Evolutionary conservation across 129 eudicot genomes (phyloP).

Genomic region (Logfia minima): DNA sequence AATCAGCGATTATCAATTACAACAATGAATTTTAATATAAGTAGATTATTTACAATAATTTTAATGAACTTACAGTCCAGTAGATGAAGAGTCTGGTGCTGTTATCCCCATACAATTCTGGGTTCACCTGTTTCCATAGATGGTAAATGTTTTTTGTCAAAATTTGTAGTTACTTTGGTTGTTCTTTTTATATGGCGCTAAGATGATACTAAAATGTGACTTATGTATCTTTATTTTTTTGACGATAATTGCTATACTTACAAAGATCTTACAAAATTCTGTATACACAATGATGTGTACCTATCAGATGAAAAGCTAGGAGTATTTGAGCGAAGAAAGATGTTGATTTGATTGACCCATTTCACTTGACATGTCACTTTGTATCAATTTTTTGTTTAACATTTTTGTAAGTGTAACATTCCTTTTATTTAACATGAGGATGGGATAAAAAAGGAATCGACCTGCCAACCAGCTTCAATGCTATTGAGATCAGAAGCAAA

Average conservation of each 20-base stretch:
- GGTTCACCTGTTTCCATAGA: slow-evolving; percentile 64
- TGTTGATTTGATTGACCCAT: too few relatives aligned
- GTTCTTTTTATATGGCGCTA: too few relatives aligned
- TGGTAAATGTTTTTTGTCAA: slow-evolving; percentile 5
- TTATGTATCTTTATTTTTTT: too few relatives aligned
- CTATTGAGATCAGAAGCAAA: slow-evolving; percentile 75
- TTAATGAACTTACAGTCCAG: slow-evolving; percentile 71
- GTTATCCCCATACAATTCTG: slow-evolving; percentile 85
- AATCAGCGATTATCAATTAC: neutral
- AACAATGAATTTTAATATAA: neutral
- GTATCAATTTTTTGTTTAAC: too few relatives aligned
- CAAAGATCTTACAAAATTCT: too few relatives aligned
- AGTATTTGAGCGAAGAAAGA: too few relatives aligned
- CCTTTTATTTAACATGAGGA: neutral
- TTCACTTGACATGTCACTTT: too few relatives aligned
- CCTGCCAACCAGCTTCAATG: slow-evolving; percentile 98
- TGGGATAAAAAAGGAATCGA: neutral
- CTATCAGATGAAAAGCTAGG: too few relatives aligned
- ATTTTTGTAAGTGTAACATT: too few relatives aligned
- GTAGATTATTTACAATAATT: neutral
- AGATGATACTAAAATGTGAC: too few relatives aligned
- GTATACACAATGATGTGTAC: too few relatives aligned
- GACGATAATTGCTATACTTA: too few relatives aligned
- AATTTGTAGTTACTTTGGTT: neutral
- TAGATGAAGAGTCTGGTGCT: slow-evolving; percentile 89